Conservation (phyloP, 179 eudicot genomes). For the Dionaea muscipula region DNA sequence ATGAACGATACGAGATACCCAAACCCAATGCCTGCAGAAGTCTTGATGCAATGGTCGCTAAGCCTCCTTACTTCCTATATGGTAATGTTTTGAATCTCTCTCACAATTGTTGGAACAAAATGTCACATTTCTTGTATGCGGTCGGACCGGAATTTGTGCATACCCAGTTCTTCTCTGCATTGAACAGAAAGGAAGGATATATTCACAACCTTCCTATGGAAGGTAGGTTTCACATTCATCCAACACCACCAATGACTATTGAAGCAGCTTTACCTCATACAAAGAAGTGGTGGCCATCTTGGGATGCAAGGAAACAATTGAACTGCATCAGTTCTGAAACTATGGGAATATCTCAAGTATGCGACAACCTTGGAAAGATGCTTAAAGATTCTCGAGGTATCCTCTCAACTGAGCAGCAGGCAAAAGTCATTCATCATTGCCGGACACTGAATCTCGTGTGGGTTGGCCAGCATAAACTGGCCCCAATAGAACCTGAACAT, state of each 20-base stretch:
- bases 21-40: slow-evolving; percentile 31
- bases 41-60: slow-evolving; percentile 36
- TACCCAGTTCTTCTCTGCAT: slow-evolving; percentile 57
- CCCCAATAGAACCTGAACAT: slow-evolving; percentile 58
- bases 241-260: slow-evolving; percentile 61
- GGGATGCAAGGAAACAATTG: slow-evolving; percentile 81
- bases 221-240: slow-evolving; percentile 42
- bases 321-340: slow-evolving; percentile 45
- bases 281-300: slow-evolving; percentile 80
- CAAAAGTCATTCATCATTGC: slow-evolving; percentile 48
- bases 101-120: slow-evolving; percentile 49
- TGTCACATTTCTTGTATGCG: slow-evolving; percentile 61
- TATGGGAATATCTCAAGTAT: slow-evolving; percentile 33
- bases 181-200: slow-evolving; percentile 75
- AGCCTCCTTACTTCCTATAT: slow-evolving; percentile 76
- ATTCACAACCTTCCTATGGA: slow-evolving; percentile 72
- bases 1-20: slow-evolving; percentile 16
- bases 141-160: slow-evolving; percentile 60
- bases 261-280: slow-evolving; percentile 57
- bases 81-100: slow-evolving; percentile 58
- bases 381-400: slow-evolving; percentile 35
- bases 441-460: slow-evolving; percentile 53
- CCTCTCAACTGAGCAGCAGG: slow-evolving; percentile 47
- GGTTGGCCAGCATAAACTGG: slow-evolving; percentile 49
- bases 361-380: slow-evolving; percentile 42